phyloP scores from a whole-genome alignment of 257 asterid species.

The Solanum microdontum region DNA sequence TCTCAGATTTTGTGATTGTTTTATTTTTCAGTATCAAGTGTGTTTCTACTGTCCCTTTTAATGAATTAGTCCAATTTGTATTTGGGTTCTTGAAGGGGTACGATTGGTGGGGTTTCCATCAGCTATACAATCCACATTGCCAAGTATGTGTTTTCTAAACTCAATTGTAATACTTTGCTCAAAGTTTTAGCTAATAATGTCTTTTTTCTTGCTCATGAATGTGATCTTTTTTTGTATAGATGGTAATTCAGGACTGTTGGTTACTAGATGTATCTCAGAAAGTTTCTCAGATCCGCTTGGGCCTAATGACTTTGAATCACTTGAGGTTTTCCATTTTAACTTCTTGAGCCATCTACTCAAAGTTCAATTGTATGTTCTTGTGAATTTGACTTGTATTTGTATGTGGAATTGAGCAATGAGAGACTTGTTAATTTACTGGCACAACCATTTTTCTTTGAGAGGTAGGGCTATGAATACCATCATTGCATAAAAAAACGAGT shows the following conservation, averaged over 20 bases:
- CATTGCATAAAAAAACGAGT: not conserved
- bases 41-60: not conserved
- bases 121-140: not conserved
- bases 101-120: not conserved
- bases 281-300: not conserved
- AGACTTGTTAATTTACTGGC: not conserved
- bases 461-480: not conserved
- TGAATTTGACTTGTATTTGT: not conserved
- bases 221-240: not conserved
- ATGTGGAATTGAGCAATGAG: not conserved
- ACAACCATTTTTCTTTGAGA: not conserved
- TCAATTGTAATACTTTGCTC: not conserved
- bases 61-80: not conserved
- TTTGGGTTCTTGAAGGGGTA: not conserved
- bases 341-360: not conserved
- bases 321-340: not conserved
- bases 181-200: not conserved
- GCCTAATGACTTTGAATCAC: not conserved
- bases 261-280: not conserved
- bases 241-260: not conserved
- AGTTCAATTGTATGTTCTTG: not conserved
- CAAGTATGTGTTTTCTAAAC: not conserved
- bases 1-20: not conserved
- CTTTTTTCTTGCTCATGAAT: not conserved
- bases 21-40: not conserved